Evolutionary conservation across 768 basidiomycete genomes (phyloP), one percentile per base, ranked within the genome.

Genomic region (Xerocomus spinulosus): DNA sequence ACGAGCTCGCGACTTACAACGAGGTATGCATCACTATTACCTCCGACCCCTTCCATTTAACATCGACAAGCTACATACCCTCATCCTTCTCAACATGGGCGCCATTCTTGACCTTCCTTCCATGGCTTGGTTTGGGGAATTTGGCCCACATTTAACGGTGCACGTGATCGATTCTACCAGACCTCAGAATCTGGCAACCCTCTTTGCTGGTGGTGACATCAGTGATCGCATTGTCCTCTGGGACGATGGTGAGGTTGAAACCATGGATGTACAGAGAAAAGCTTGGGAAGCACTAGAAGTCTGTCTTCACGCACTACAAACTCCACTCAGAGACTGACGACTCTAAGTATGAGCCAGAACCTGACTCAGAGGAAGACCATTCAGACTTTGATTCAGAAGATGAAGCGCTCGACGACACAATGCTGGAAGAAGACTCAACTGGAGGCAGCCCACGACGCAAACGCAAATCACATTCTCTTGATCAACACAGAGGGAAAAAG

Each of bases 161-260:
- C 96, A 99, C 71, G 83, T 98, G 58, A 89, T 99, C 69, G 96
- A 99, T 68, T 92, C 95, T 3, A 81, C 84, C 17, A 80, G 96
- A 43, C 96, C 96, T 15, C 82, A 88, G 61, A 92, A 93, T 67
- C 73, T 98, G 59, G 75, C 82, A 35, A 96, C 85, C 70, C 70
- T 97, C 18, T 98, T 95, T 65, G 81, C 78, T 41, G 76, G 73
- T 35, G 82, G 82, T 21, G 76, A 80, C 55, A 79, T 79, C 43
- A 79, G 77, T 12, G 82, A 87, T 52, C 74, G 85, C 43, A 81
- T 97, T 17, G 72, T 95, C 25, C 76, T 98, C 0, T 99, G 96
- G 96, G 92, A 93, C 53, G 93, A 95, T 58, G 92, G 91, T 4
- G 83, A 80, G 15, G 85, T 82, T 2, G 82, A 83, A 47, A 74